These are phyloP conservation scores for Phalaenopsis equestris DNA, from an alignment of 106 monocot species.

Conservation along the genomic window DNA sequence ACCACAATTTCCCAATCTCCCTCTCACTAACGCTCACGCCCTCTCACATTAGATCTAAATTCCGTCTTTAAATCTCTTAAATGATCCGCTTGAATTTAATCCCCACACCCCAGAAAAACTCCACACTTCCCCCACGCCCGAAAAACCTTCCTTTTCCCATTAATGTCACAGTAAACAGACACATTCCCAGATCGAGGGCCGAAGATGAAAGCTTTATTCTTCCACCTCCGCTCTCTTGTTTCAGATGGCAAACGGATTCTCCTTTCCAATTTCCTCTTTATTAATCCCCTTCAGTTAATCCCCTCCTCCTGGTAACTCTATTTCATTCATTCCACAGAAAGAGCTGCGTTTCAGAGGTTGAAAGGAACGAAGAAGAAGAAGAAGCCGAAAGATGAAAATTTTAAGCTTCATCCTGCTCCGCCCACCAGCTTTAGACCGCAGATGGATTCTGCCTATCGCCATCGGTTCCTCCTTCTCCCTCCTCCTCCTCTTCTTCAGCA, in stretches of 20 bases:
- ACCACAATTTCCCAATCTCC: no score
- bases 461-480: conserved; percentile 20
- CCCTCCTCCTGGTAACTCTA: neutral
- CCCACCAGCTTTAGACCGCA: conserved; percentile 18
- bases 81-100: neutral
- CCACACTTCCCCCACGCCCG: no score
- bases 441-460: conserved; percentile 33
- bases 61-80: neutral
- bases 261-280: no score
- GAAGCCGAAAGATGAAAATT: neutral
- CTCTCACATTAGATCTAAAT: no score
- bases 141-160: neutral
- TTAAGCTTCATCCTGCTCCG: neutral
- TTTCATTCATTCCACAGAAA: neutral
- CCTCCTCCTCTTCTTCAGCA: conserved; percentile 27
- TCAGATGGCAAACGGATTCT: no score
- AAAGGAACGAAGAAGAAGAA: neutral
- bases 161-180: neutral
- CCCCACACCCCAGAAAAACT: neutral
- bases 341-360: neutral
- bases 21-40: no score
- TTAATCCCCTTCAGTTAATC: neutral
- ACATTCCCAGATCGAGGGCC: neutral
- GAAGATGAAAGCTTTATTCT: neutral
- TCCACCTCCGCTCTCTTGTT: neutral